Conservation (phyloP, 208 protist genomes). For the Leishmania arabica region DNA sequence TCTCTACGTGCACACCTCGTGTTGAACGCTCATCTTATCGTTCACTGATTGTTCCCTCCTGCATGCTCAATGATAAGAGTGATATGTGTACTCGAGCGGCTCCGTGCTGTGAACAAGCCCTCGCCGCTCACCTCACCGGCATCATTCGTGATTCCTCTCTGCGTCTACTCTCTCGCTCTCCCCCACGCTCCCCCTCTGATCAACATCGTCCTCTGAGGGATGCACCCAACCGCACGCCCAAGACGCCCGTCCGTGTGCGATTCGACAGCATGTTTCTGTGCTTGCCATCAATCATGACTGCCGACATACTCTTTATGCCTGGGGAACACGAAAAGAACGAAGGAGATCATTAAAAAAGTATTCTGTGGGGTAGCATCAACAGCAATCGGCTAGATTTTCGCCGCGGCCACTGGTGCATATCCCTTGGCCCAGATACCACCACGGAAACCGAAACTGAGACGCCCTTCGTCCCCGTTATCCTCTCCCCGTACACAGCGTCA, state of each 20-base stretch:
- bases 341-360: background rate
- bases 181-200: background rate
- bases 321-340: background rate
- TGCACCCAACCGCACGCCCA: background rate
- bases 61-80: background rate
- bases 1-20: background rate
- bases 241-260: background rate
- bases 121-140: background rate
- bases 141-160: background rate
- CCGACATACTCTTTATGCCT: background rate
- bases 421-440: background rate
- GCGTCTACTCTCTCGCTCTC: background rate
- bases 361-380: background rate
- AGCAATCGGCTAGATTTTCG: background rate
- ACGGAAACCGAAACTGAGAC: background rate
- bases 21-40: background rate
- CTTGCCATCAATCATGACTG: background rate
- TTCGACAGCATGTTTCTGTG: background rate
- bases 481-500: background rate
- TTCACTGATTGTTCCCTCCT: background rate
- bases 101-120: background rate
- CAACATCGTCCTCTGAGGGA: background rate
- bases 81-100: background rate
- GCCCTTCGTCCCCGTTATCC: background rate
- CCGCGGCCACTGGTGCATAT: background rate